Evolutionary conservation across 345 rosid species (phyloP).

Genomic region (Ceriops zippeliana): DNA sequence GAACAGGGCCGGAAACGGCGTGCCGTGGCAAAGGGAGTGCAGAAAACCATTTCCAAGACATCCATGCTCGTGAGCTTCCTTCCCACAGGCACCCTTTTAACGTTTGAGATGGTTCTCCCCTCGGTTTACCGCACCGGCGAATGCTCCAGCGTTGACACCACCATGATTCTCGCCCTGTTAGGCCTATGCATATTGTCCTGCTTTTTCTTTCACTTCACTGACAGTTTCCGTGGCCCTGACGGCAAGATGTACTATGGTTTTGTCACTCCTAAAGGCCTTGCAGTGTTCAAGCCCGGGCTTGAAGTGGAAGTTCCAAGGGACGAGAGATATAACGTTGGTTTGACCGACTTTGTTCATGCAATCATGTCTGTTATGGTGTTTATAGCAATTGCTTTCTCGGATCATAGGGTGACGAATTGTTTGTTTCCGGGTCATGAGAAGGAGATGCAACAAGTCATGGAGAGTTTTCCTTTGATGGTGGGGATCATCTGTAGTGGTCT

Average conservation of each 20-base stretch:
- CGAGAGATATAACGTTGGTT: constrained; percentile 52
- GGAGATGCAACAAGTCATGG: constrained; percentile 82
- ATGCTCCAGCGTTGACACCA: constrained; percentile 50
- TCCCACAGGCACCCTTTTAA: constrained; percentile 74
- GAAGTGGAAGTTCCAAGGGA: constrained; percentile 41
- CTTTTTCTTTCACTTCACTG: constrained; percentile 75
- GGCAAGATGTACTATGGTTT: constrained; percentile 68
- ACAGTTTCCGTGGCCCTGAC: constrained; percentile 59
- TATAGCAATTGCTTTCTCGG: constrained; percentile 65
- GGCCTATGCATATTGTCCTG: constrained; percentile 60
- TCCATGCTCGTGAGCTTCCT: constrained; percentile 67
- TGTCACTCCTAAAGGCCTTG: constrained; percentile 61
- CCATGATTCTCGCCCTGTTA: constrained; percentile 52
- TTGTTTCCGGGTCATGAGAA: constrained; percentile 59
- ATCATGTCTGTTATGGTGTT: constrained; percentile 74
- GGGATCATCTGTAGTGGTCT: constrained; percentile 65
- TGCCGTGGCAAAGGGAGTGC: constrained; percentile 66
- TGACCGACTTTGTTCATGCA: constrained; percentile 66
- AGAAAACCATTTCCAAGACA: constrained; percentile 65
- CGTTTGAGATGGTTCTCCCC: constrained; percentile 78
- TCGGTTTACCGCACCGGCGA: constrained; percentile 53
- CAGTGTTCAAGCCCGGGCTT: constrained; percentile 62
- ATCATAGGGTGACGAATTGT: constrained; percentile 55
- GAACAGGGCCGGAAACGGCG: constrained; percentile 42
- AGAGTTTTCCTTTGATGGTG: constrained; percentile 75